Base-by-base conservation (phyloP, 768 basidiomycete genomes). In the Imleria badia region DNA sequence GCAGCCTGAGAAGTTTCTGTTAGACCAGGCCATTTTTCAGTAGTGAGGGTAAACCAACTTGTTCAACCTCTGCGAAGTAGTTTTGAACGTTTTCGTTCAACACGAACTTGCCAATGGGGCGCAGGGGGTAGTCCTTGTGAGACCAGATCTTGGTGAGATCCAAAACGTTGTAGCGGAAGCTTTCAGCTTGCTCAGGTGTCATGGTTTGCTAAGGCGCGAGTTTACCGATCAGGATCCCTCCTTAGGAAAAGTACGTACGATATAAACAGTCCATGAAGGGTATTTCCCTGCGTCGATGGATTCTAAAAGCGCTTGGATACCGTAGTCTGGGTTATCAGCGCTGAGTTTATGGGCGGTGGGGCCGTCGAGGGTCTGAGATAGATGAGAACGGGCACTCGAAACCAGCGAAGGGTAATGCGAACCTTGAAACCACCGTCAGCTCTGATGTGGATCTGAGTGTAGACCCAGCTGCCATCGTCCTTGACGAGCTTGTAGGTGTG, bases 11-110 rank as follows among this genome's bases (percentile, higher is more conserved):
- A 14, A 19, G 30, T 26, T 45, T 35, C 14, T 9, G 31, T 60
- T 20, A 60, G 20, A 56, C 62, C 30, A 29, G 52, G 48, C n/a
- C 11, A n/a, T 43, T 40, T 26, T 31, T 29, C 7, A 45, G 60
- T 68, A 58, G 65, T 62, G 70, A 57, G 72, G 70, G 59, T 61
- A 17, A 67, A 56, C 78, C 60, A 34, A 90, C 88, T 77, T 98
- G 94, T 72, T 98, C 95, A 43, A 94, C 86, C 76, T 98, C 95
- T 47, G 93, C 86, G 55, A 97, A 97, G 81, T 93, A 97, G 76
- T 93, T 92, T 68, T 86, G 76, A 19, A 80, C 77, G 66, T 89
- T 88, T 72, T 89, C 80, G 70, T 91, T 81, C 59, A 91, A 80
- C 20, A 90, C 87, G 52, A 97, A 75, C 69, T 86, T 93, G 64